Base-by-base conservation (phyloP, 1,284 basidiomycete species). In the Inonotus obliquus region DNA sequence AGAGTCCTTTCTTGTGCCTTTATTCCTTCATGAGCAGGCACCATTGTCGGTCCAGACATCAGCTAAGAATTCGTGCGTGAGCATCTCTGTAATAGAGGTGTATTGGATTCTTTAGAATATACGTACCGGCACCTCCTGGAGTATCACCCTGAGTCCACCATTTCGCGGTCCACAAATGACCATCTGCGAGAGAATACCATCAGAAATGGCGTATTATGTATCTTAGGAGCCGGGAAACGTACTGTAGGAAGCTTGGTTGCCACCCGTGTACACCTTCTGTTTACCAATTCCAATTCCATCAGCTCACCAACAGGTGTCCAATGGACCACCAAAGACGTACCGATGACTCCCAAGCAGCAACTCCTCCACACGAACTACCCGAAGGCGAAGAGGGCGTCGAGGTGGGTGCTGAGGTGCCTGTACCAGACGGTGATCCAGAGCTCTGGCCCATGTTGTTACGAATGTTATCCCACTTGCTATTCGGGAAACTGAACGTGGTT, bases 391-490 rank as follows among this genome's bases (percentile, higher is more conserved):
- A 65, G 9, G 73, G 67, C 7, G 75, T 68, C 47, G 69, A 58
- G 13, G 71, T 65, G 21, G 70, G 64, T 2, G 67, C 60, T 13
- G 72, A 67, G 14, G 69, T 64, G 21, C 67, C 64, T 38, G 66
- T 64, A 29, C 65, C 51, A 27, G 65, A 38, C 1, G 69, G 45
- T 2, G 73, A 64, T 9, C 66, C 57, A 51, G 61, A 61, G 4
- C 58, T 60, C 52, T 71, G 67, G 38, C 77, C 79, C 80, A 89
- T 86, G 72, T 86, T 85, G 70, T 74, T 80, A 23, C 79, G 78
- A 65, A 89, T 79, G 69, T 89, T 89, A 71, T 84, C 82, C 82
- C 82, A 89, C 67, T 84, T 84, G 73, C 84, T 87, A 66, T 79
- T 75, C 2, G 86, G 86, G 73, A 76, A 87, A 67, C 83, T 86